Evolutionary conservation across 2,329 filamentous ascomycete genomes (phyloP), one percentile per base, ranked within the genome.

Genomic region (Pyrenochaeta sp.): DNA sequence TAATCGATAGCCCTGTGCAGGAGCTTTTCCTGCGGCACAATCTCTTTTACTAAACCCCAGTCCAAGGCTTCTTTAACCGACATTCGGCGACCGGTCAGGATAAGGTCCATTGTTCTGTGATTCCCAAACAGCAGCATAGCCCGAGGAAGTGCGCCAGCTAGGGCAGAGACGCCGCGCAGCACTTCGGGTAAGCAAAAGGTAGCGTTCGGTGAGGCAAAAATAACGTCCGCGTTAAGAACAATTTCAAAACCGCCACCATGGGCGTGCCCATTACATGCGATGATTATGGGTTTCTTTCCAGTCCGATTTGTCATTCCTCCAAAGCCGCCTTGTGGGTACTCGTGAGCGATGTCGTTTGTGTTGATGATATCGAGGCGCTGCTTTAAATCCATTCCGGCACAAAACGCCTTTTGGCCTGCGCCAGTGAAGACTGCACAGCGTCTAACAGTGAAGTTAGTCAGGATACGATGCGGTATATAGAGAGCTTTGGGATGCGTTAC

Each of bases 181-280:
- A 79, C 82, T 66, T 85, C 83, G 0, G 83, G 82, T 5, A 85
- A 73, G 0, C 74, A 79, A 59, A 85, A 84, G 1, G 73, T 79
- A 3, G 82, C 81, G 3, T 77, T 78, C 0, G 81, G 78, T 0
- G 80, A 80, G 0, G 83, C 83, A 22, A 85, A 74, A 10, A 84
- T 79, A 52, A 85, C 74, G 59, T 84, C 82, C 53, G 81, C 84
- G 60, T 83, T 83, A 45, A 84, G 68, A 3, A 78, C 77, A 44
- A 83, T 80, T 71, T 86, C 84, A 59, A 84, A 84, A 0, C 83
- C 84, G 6, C 84, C 84, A 0, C 66, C 66, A 59, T 69, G 66
- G 5, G 66, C 66, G 58, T 69, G 66, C 28, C 66, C 66, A 50
- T 69, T 67, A 39, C 59, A 64, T 30, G 66, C 66, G 22, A 64